Conservation (phyloP, 2,329 filamentous ascomycete genomes). For the Cercospora beticola region DNA sequence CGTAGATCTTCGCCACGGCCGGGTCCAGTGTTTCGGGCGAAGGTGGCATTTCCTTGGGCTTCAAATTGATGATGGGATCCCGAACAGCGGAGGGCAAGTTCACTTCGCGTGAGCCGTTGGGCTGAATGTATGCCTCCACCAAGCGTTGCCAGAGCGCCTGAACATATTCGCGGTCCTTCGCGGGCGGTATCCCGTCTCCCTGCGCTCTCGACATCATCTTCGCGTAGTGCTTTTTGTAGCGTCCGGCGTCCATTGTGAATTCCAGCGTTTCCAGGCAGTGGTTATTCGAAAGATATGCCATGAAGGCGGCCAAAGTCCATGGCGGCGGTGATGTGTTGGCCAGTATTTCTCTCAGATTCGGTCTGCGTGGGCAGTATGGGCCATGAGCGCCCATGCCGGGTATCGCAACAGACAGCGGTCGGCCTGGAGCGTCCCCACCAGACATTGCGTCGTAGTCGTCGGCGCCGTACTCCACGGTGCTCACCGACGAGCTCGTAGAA, state of each 20-base stretch:
- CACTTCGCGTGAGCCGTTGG: constrained; percentile 80
- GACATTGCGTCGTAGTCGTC: constrained; percentile 54
- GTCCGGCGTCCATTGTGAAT: constrained; percentile 90
- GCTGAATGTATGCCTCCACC: constrained; percentile 84
- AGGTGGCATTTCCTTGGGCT: constrained; percentile 61
- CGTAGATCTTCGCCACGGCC: constrained; percentile 84
- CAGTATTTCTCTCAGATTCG: constrained; percentile 82
- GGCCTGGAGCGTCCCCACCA: constrained; percentile 39
- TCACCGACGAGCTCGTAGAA: constrained; percentile 30
- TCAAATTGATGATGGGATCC: constrained; percentile 70
- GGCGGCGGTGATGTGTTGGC: constrained; percentile 81
- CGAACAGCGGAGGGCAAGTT: constrained; percentile 86
- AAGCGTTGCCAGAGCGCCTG: constrained; percentile 83
- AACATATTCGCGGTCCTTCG: constrained; percentile 65
- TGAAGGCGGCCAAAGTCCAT: constrained; percentile 89
- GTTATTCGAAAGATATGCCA: constrained; percentile 94
- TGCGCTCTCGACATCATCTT: constrained; percentile 55
- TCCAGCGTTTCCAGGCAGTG: constrained; percentile 95
- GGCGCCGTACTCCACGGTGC: constrained; percentile 41
- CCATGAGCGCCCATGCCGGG: constrained; percentile 44
- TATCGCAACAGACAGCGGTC: constrained; percentile 54
- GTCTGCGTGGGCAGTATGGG: constrained; percentile 60
- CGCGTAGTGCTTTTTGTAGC: constrained; percentile 70
- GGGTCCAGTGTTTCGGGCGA: constrained; percentile 74
- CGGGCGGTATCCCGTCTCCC: constrained; percentile 50